Evolutionary conservation across 495 filamentous ascomycete genomes (phyloP), one percentile per base, ranked within the genome.

Genomic region (Neurospora cerealis): DNA sequence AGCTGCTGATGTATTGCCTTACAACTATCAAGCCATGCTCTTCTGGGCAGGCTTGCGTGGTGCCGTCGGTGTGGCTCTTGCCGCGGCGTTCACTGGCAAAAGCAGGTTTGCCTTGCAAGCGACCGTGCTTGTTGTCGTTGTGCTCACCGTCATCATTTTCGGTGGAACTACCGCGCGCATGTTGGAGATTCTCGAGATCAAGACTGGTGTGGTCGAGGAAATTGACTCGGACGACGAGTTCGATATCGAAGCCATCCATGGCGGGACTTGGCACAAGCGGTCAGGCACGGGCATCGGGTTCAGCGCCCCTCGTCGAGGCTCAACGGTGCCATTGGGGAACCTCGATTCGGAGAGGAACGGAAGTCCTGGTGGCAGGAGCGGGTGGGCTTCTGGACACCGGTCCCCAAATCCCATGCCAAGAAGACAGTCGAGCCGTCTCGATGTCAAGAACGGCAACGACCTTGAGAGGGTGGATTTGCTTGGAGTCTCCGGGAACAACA

Each of bases 41-140:
- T 99, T 97, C 85, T 99, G 96, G 96, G 96, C 96, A 19, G 96
- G 96, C 24, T 85, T 99, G 69, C 94, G 96, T 73, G 96, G 96
- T 74, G 96, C 96, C 44, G 96, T 99, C 77, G 96, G 96, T 74
- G 96, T 99, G 19, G 96, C 96, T 3, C 87, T 99, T 42, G 95
- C 96, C n/a, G 96, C 95, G 17, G 91, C 96, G 36, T 87, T 99
- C 40, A 87, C 82, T 1, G 96, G 93, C 40, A 86, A 87, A 34
- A 96, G 97, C 77, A 90, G 88, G 9, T 91, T 90, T 60, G 90
- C 92, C 3, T 83, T 99, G 40, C 90, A 92, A 74, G 95, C 95
- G 5, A 99, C 96, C 0, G 95, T 99, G 19, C 88, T 99, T 5
- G 96, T 99, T 3, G 96, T 98, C 3, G 96, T 99, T 10, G 95